Conservation (phyloP, 1,284 basidiomycete genomes). For the Takashimella tepidaria region DNA sequence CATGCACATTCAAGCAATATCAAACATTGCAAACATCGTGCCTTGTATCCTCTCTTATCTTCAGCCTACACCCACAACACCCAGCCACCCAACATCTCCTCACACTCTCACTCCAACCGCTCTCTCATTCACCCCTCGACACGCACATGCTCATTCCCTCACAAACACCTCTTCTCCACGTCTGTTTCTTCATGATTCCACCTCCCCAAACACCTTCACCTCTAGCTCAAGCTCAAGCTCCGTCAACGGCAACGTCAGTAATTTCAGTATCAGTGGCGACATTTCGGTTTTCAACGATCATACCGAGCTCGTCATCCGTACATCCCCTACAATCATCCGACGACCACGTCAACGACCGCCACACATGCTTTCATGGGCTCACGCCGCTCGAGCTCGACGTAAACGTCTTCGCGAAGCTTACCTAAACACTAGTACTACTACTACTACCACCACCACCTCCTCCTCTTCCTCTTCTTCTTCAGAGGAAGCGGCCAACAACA, state of each 20-base stretch:
- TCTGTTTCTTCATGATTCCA: neutral
- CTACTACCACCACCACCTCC: too few relatives aligned
- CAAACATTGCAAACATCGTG: constrained; percentile 20
- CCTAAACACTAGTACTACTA: too few relatives aligned
- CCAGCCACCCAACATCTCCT: too few relatives aligned
- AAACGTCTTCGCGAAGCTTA: neutral
- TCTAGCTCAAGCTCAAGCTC: neutral
- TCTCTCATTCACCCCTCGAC: constrained; percentile 29
- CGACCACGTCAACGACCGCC: constrained; percentile 33
- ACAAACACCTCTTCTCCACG: constrained; percentile 5
- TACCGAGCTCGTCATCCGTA: constrained; percentile 30
- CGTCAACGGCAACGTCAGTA: neutral
- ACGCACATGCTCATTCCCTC: constrained; percentile 29
- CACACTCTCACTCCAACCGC: constrained; percentile 3
- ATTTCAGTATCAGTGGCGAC: neutral
- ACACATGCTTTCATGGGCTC: constrained; percentile 37
- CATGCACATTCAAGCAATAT: constrained; percentile 26
- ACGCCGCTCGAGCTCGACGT: constrained; percentile 13
- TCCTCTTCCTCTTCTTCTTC: neutral
- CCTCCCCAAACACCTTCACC: neutral
- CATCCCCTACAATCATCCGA: constrained; percentile 30
- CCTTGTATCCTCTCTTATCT: constrained; percentile 25
- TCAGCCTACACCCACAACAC: constrained; percentile 3
- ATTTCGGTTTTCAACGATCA: neutral
- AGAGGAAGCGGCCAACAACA: constrained; percentile 1